phyloP scores from a whole-genome alignment of 305 asterid genomes.

The Fraxinus floribunda region DNA sequence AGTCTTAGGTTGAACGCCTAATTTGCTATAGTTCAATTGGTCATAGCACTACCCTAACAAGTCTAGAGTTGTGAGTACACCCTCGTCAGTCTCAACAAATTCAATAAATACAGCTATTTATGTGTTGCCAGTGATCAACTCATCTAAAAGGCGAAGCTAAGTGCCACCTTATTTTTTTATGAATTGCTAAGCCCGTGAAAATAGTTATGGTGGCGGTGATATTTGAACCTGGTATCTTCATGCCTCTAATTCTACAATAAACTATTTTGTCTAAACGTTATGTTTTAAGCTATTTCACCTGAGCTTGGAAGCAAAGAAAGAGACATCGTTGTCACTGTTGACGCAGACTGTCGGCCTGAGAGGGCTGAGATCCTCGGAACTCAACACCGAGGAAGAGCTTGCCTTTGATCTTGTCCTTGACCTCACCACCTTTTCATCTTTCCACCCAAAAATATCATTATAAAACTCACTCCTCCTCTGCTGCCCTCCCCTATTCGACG shows the following conservation, averaged over 20 bases:
- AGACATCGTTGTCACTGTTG: slow-evolving; percentile 41
- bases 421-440: slow-evolving; percentile 50
- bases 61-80: background rate
- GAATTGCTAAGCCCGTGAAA: background rate
- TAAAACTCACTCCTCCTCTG: slow-evolving; percentile 36
- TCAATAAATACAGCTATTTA: background rate
- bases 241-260: background rate
- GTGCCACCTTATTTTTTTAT: background rate
- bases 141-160: background rate
- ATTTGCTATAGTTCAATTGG: background rate
- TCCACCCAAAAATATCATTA: slow-evolving; percentile 64
- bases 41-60: background rate
- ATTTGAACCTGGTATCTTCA: background rate
- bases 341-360: slow-evolving; percentile 46
- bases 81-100: background rate
- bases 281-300: slow-evolving; percentile 36
- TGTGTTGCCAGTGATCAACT: background rate
- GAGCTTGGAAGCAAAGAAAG: slow-evolving; percentile 58
- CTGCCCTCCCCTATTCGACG: slow-evolving; percentile 28
- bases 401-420: slow-evolving; percentile 65
- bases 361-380: slow-evolving; percentile 76
- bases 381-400: slow-evolving; percentile 62
- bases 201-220: background rate
- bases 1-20: background rate
- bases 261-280: background rate